Evolutionary conservation across 2,329 filamentous ascomycete genomes (phyloP), one percentile per base, ranked within the genome.

Genomic region (Cercospora sesami): DNA sequence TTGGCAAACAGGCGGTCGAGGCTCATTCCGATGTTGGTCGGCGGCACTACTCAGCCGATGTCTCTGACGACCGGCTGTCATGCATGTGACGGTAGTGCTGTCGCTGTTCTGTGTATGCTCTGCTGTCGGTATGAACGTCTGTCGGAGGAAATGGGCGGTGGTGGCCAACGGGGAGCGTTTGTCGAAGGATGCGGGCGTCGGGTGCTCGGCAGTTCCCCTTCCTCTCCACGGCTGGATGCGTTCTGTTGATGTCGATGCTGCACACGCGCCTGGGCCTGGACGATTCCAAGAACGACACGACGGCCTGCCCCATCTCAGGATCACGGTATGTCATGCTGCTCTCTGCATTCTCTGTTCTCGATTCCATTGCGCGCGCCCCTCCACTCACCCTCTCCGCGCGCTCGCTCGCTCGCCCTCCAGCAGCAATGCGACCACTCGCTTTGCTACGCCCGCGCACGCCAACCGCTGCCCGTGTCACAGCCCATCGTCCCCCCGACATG

Each of bases 41-140:
- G 30, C 57, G 57, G 59, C 59, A 61, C 31, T 61, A 48, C 33
- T 61, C 59, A 21, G 59, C 59, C 59, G 23, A 61, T 61, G 59
- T 42, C 26, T 61, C 18, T 48, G 33, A 16, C 21, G 33, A 39
- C 33, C 33, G 33, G 33, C 33, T 16, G 33, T 39, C 33, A 16
- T 39, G 33, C 33, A 16, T 39, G 33, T 39, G 33, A 3, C 16
- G 31, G 36, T 6, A n/a, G 57, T 42, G 57, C 30, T 60, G 28
- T 2, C 21, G 4, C 33, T 39, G 4, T 14, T 39, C 33, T 39
- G 33, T 39, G 33, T 39, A 39, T 31, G 33, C 5, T 39, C 5
- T 16, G 33, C 33, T 39, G 14, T 39, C 14, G 33, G 5, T 16
- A 39, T 39, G 31, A 14, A 12, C 10, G 31, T 12, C 31, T 3